Percentiles rank a stretch among this genome's conserved stretches.
These are phyloP conservation scores for Dryadomyces quercus-mongolicae DNA, from an alignment of 2,329 filamentous ascomycete species.

Conservation along the genomic window DNA sequence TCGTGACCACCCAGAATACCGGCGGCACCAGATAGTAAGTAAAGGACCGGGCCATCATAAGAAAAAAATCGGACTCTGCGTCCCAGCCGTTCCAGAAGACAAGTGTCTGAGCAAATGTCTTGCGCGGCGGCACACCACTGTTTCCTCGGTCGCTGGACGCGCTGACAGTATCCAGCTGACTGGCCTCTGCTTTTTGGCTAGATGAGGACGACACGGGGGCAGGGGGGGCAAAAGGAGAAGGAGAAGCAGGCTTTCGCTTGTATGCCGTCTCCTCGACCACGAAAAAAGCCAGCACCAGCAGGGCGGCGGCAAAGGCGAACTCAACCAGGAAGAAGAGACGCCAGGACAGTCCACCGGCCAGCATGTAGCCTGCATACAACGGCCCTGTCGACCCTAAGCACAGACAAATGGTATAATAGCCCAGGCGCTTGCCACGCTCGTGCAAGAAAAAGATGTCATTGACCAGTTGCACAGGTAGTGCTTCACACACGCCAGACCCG, in stretches of 20 bases:
- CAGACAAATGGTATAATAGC: constrained; percentile 47
- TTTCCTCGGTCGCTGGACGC: background rate
- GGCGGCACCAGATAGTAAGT: constrained; percentile 34
- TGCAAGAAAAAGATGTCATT: constrained; percentile 34
- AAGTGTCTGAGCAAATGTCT: constrained; percentile 27
- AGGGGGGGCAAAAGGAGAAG: background rate
- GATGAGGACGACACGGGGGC: background rate
- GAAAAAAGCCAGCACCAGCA: constrained; percentile 20
- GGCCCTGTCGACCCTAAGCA: constrained; percentile 44
- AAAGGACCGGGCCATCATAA: constrained; percentile 31
- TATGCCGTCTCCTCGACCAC: constrained; percentile 22
- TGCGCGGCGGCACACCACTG: constrained; percentile 16
- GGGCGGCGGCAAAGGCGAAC: constrained; percentile 32
- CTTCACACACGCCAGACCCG: constrained; percentile 30
- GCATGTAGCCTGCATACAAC: constrained; percentile 49
- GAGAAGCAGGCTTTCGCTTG: constrained; percentile 10
- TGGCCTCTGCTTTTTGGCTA: background rate
- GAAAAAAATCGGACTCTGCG: constrained; percentile 29
- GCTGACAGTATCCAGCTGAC: background rate
- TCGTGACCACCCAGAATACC: constrained; percentile 36
- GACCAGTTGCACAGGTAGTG: constrained; percentile 31
- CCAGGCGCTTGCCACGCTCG: constrained; percentile 39
- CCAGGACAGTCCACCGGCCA: constrained; percentile 45
- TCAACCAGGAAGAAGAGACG: constrained; percentile 49
- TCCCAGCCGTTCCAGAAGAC: constrained; percentile 30